A percentile compares a stretch with the other conserved stretches of the same genome.
Conservation (phyloP, 768 basidiomycete genomes). For the Calvatia gigantea region DNA sequence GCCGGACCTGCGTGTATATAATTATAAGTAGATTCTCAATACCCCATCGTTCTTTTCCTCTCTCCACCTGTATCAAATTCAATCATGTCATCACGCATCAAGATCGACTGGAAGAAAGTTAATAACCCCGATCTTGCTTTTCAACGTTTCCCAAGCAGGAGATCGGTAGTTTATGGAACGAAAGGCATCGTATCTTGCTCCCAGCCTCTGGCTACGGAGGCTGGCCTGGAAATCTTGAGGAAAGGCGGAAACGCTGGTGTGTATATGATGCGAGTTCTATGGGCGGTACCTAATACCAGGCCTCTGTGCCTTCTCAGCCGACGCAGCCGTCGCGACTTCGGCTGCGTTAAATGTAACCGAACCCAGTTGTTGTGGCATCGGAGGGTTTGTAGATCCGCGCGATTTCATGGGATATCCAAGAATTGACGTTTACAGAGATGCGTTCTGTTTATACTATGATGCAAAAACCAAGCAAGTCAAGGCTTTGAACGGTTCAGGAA, state of each 20-base stretch:
- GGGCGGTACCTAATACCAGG: background rate
- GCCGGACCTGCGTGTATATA: no score
- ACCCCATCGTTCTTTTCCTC: background rate
- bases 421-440: conserved; percentile 50
- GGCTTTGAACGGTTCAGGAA: conserved; percentile 91
- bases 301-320: conserved; percentile 44
- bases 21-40: background rate
- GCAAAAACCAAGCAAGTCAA: conserved; percentile 78
- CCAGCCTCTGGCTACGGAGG: conserved; percentile 89
- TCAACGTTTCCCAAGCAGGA: conserved; percentile 74
- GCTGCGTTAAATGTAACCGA: conserved; percentile 92
- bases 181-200: conserved; percentile 87
- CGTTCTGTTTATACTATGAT: conserved; percentile 92
- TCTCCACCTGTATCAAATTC: background rate
- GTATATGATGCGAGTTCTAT: conserved; percentile 7
- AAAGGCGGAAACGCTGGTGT: conserved; percentile 95
- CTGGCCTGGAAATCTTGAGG: conserved; percentile 86
- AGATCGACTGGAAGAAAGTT: conserved; percentile 56
- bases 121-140: conserved; percentile 64
- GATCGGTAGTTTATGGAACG: conserved; percentile 83
- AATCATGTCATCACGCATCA: conserved; percentile 31
- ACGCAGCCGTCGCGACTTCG: conserved; percentile 92
- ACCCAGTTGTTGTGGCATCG: conserved; percentile 87
- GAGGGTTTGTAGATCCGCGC: conserved; percentile 49
- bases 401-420: conserved; percentile 6